phyloP scores from a whole-genome alignment of 345 rosid genomes.

The Arabis hirsuta region DNA sequence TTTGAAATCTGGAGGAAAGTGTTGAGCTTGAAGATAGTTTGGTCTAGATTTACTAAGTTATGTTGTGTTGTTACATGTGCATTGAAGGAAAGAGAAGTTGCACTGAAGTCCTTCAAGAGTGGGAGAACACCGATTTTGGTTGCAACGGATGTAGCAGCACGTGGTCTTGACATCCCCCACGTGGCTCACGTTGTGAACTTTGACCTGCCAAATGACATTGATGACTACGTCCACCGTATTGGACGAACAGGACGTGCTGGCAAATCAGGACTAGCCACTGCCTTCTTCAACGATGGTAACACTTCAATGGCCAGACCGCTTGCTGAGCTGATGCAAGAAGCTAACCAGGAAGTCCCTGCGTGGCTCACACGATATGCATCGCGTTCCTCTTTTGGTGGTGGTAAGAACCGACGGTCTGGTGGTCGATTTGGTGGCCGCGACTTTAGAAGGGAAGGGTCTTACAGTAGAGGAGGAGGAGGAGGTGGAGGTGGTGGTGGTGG shows the following conservation, averaged over 20 bases:
- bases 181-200: slow-evolving; percentile 96
- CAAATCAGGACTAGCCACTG: slow-evolving; percentile 87
- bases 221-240: slow-evolving; percentile 95
- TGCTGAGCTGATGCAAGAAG: slow-evolving; percentile 86
- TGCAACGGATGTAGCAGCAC: slow-evolving; percentile 86
- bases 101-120: slow-evolving; percentile 81
- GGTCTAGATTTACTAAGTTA: slow-evolving; percentile 14
- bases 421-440: slow-evolving; percentile 92
- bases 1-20: slow-evolving; percentile 19
- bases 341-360: slow-evolving; percentile 93
- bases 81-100: slow-evolving; percentile 91
- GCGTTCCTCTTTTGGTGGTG: slow-evolving; percentile 67
- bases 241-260: slow-evolving; percentile 99
- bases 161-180: slow-evolving; percentile 94
- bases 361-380: slow-evolving; percentile 90
- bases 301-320: slow-evolving; percentile 70
- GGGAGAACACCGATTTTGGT: slow-evolving; percentile 93
- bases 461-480: slow-evolving; percentile 59
- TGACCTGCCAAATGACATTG: slow-evolving; percentile 95
- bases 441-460: slow-evolving; percentile 72
- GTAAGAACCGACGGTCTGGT: slow-evolving; percentile 76
- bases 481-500: slow-evolving; percentile 54
- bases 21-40: slow-evolving; percentile 20
- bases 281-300: slow-evolving; percentile 89
- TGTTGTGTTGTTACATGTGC: slow-evolving; percentile 21